phyloP scores from a whole-genome alignment of 2,329 filamentous ascomycete species.

The Colletotrichum tamarilloi region DNA sequence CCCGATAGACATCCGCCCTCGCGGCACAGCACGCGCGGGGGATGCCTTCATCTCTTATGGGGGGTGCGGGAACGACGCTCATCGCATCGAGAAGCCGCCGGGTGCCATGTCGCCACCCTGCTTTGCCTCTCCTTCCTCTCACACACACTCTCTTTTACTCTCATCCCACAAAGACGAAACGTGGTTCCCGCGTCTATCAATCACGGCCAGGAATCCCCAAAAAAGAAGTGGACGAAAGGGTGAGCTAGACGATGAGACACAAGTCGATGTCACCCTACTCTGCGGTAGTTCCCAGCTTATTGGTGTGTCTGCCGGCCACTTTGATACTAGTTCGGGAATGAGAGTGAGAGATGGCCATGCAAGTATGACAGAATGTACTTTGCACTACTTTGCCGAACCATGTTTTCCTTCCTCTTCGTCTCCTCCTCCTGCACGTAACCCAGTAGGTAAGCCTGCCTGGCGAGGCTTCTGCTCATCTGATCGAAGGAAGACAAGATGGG shows the following conservation, averaged over 20 bases:
- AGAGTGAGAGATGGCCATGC: neutral
- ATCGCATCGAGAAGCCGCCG: neutral
- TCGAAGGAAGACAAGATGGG: neutral
- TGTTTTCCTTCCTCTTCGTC: neutral
- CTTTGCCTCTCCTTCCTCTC: neutral
- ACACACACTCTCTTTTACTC: neutral
- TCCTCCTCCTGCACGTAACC: neutral
- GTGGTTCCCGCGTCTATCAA: slow-evolving; percentile 10
- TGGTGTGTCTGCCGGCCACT: neutral
- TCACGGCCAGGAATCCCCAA: neutral
- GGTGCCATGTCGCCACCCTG: neutral
- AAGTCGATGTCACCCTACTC: slow-evolving; percentile 22
- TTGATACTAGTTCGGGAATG: neutral
- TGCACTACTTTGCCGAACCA: neutral
- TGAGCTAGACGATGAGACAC: neutral
- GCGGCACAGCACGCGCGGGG: slow-evolving; percentile 3
- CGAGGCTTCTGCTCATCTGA: neutral
- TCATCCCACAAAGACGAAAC: slow-evolving; percentile 25
- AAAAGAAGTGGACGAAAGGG: slow-evolving; percentile 19
- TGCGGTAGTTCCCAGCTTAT: slow-evolving; percentile 2
- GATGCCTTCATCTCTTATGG: slow-evolving; percentile 25
- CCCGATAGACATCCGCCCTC: neutral
- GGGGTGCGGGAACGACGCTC: neutral
- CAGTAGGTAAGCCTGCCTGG: neutral
- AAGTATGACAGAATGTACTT: neutral